Evolutionary conservation across 1,139 yeast species (phyloP), one percentile per base, ranked within the genome.

Genomic region (Taphrina betulina): DNA sequence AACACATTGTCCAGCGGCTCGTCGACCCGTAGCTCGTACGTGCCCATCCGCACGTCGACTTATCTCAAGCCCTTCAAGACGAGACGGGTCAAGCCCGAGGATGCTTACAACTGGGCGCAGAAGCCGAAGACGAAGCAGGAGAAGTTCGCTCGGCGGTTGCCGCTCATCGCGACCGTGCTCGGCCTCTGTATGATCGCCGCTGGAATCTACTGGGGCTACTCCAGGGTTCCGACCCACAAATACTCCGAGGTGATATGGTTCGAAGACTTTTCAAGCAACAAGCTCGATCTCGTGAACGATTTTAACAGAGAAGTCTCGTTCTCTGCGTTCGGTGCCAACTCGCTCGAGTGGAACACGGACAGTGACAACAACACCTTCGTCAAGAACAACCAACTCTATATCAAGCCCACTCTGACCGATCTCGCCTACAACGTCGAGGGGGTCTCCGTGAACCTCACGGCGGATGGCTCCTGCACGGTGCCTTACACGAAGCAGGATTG

Each of bases 261-360:
- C 26, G 55, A 52, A 24, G 60, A 59, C 48, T 42, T 46, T 16
- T n/a, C 31, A 10, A 53, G 46, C 8, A 20, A 44, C 19, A 43
- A 43, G 26, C 19, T 33, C n/a, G 22, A 41, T 17, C 7, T 56
- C 10, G 45, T 59, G 54, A 28, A 31, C 8, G 59, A 45, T 43
- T 60, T 58, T 19, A 48, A 53, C 24, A 60, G 60, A 26, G 53
- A 58, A 14, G 62, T 60, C 17, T 60, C 61, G 14, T 59, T 60
- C 36, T 60, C 34, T 19, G 54, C 43, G 5, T 50, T 43, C 19
- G 48, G 48, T 31, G 38, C 48, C 16, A n/a, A 31, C 5, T 29
- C 51, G 42, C 54, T 60, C 31, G 58, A 58, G 14, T 60, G 61
- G 61, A 43, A 59, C 31, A 59, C 62, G 7, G 51, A 46, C 43